Evolutionary conservation across 495 filamentous ascomycete species (phyloP), one percentile per base, ranked within the genome.

Genomic region (Trichocladium uniseriatum): DNA sequence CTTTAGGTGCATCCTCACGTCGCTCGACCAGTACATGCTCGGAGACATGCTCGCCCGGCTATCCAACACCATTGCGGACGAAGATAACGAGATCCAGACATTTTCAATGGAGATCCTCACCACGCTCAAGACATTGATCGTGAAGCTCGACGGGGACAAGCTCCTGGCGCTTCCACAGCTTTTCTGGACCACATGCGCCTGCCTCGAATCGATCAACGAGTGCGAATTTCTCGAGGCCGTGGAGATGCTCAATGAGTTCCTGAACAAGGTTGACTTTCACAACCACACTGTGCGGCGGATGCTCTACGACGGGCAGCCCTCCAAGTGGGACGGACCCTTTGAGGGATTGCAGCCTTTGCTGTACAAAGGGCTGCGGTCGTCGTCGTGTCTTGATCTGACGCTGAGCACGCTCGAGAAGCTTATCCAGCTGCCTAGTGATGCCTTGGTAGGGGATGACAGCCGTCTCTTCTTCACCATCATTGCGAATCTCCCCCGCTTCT

Each of bases 71-170:
- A 94, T 99, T 50, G 87, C 92, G 1, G 89, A 95, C 55, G 87
- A 95, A 53, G 86, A 90, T 52, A 72, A 79, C 0, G 90, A 96
- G 66, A 89, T 94, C 42, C 88, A 94, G 56, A 87, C 88, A 2
- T 99, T 96, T 64, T 94, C 94, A 2, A 87, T 96, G 84, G 92
- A 99, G 59, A 95, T 97, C 58, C 71, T 99, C 21, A 95, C 89
- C 1, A 97, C 92, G 0, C 64, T 99, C 38, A 87, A 90, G 50
- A 87, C 89, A 0, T 84, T 96, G 46, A 92, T 97, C 49, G 77
- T 79, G 48, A 87, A 88, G 21, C 71, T 95, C 18, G 80, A 87
- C n/a, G 75, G 83, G 3, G 71, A 80, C 18, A 85, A 92, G 64
- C 74, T 99, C 13, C 54, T 95, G 36, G 80, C 83, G 31, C 95